Evolutionary conservation across 2,329 filamentous ascomycete genomes (phyloP), one percentile per base, ranked within the genome.

Genomic region (Colletotrichum euphorbiae): DNA sequence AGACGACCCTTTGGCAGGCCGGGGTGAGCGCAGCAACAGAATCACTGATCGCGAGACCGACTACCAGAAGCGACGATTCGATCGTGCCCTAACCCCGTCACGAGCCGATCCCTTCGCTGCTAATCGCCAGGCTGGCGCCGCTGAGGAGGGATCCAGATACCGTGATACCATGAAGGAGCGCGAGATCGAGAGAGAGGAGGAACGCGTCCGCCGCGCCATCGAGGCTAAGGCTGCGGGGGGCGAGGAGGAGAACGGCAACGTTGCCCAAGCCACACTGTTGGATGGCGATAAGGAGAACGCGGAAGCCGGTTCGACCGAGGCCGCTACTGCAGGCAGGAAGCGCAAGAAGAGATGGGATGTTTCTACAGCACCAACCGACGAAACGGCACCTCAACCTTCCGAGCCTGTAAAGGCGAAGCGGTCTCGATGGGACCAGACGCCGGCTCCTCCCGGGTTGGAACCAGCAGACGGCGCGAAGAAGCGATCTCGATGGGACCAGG

Each of bases 341-440:
- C 89, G 94, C 75, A 98, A 97, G 86, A 93, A 97, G 85, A 89
- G 96, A 79, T 99, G 96, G 96, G 95, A 98, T 79, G 90, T 94
- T 17, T 82, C 85, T 19, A 84, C 90, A n/a, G 83, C 86, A 6
- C 84, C 87, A 43, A 80, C 82, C 6, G 80, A 83, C 42, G 83
- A 85, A 21, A 75, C 81, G 15, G 80, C 84, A 52, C 75, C 82
- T n/a, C 80, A 83, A n/a, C 77, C 83, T 24, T 74, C 82, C 43
- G 79, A 84, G 24, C 87, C 89, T 59, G 79, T 81, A 15, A 92
- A 93, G 79, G 75, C 83, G 2, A 96, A 94, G 75, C 89, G 92
- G 73, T 97, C 93, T 19, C 86, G 94, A 77, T 98, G 94, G 94
- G 94, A 97, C 75, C 89, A 95, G 76, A 89, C 93, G 36, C 92